Evolutionary conservation across 1,284 basidiomycete species (phyloP).

Genomic region (Naganishia sp.): DNA sequence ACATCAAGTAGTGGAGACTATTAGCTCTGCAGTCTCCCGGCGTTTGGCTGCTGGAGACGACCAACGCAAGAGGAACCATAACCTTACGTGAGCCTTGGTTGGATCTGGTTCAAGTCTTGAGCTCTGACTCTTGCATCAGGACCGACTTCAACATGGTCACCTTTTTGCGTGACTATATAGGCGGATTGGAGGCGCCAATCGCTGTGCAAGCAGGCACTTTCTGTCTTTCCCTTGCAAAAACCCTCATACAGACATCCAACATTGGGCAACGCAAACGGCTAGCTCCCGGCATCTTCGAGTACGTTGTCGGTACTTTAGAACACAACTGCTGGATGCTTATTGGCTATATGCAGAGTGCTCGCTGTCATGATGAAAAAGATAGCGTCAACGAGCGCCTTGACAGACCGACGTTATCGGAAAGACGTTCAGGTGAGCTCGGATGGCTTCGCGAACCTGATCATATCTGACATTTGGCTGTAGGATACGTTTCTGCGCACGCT

Average conservation of each 20-base stretch:
- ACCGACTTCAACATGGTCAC: slow-evolving; percentile 38
- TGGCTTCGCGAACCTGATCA: slow-evolving; percentile 15
- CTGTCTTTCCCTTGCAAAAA: slow-evolving; percentile 73
- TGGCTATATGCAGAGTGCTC: slow-evolving; percentile 2
- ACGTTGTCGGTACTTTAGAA: slow-evolving; percentile 36
- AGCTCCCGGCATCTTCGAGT: slow-evolving; percentile 73
- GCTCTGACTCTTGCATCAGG: background rate
- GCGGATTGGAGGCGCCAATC: slow-evolving; percentile 78
- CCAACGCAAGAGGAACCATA: slow-evolving; percentile 55
- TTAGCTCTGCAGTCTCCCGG: slow-evolving; percentile 5
- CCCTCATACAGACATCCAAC: slow-evolving; percentile 59
- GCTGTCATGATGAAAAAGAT: slow-evolving; percentile 56
- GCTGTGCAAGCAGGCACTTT: slow-evolving; percentile 89
- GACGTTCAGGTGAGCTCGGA: slow-evolving; percentile 70
- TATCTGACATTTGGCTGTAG: slow-evolving; percentile 46
- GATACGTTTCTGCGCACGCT: slow-evolving; percentile 84
- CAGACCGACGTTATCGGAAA: slow-evolving; percentile 82
- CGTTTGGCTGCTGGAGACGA: slow-evolving; percentile 10
- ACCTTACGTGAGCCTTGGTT: slow-evolving; percentile 5
- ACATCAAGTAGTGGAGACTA: slow-evolving; percentile 18
- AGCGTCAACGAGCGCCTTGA: slow-evolving; percentile 81
- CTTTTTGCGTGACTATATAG: slow-evolving; percentile 87
- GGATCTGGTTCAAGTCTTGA: background rate
- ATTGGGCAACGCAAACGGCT: slow-evolving; percentile 66
- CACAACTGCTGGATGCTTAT: background rate